phyloP scores from a whole-genome alignment of 768 basidiomycete species.

The Podaxis pistillaris region DNA sequence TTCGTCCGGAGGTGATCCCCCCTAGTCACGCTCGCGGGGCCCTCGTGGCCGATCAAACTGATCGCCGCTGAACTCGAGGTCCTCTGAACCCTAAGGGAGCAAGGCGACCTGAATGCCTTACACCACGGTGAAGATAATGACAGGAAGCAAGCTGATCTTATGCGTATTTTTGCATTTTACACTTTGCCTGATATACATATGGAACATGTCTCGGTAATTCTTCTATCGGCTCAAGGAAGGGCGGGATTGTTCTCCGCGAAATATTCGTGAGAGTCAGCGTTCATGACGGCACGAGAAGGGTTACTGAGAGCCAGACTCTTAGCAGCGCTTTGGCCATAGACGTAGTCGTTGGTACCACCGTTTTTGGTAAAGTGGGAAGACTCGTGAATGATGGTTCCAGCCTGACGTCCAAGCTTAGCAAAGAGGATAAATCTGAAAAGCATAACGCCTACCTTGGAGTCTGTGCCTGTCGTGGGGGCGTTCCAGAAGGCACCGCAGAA shows the following conservation, averaged over 20 bases:
- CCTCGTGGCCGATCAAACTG: too few relatives aligned
- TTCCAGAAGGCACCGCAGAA: constrained; percentile 51
- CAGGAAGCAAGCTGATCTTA: too few relatives aligned
- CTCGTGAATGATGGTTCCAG: constrained; percentile 38
- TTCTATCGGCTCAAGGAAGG: constrained; percentile 11
- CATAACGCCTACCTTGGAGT: constrained; percentile 33
- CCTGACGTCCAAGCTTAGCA: constrained; percentile 16
- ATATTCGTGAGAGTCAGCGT: constrained; percentile 48
- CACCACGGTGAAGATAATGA: too few relatives aligned
- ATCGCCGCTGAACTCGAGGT: too few relatives aligned
- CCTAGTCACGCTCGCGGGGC: too few relatives aligned
- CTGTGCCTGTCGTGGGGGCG: constrained; percentile 43
- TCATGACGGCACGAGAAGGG: constrained; percentile 34
- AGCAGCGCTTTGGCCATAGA: constrained; percentile 41
- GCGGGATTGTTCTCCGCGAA: constrained; percentile 47
- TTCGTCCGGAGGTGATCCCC: too few relatives aligned
- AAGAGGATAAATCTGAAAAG: neutral
- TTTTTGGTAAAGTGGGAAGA: constrained; percentile 44
- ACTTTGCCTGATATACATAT: neutral
- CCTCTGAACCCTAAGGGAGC: too few relatives aligned
- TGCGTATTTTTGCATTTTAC: too few relatives aligned
- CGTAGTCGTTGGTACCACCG: constrained; percentile 42
- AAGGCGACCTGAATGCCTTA: too few relatives aligned
- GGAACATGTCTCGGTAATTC: neutral
- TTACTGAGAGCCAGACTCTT: constrained; percentile 41